Evolutionary conservation across 768 basidiomycete species (phyloP), one percentile per base, ranked within the genome.

Genomic region (Phaeolepiota aurea): DNA sequence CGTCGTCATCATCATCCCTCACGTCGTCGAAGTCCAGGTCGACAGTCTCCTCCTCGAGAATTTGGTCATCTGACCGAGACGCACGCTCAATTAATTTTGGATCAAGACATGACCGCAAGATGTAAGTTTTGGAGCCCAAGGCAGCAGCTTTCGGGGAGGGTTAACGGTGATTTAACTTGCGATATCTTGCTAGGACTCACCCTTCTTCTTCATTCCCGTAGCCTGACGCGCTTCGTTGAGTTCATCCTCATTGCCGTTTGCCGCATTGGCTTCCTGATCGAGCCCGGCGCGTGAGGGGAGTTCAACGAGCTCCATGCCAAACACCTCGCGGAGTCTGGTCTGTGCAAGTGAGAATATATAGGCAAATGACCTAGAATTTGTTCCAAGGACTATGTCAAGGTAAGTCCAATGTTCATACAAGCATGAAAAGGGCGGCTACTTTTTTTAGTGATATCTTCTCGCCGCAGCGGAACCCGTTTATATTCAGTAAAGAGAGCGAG

Each of bases 391-490:
- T 71, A 31, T 31, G 13, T 3, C n/a, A n/a, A n/a, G n/a, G n/a
- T 7, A 28, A 28, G 25, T 7, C n/a, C 25, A 28, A 7, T 7
- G 25, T 28, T 28, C 25, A 28, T 7, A 28, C n/a, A n/a, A n/a
- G 3, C 4, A 42, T 28, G 19, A 16, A 28, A 11, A 25, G 25
- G 13, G 33, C 4, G 18, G 45, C 7, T 12, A 82, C 92, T 78
- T 69, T 87, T 87, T 63, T 91, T 92, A 28, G 71, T 77, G 37
- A 93, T 86, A 30, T 94, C 90, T n/a, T 91, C 85, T 30, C 88
- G 69, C 25, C 75, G 73, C 37, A 96, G 58, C 2, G 78, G 69
- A 9, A 64, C 58, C 38, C 87, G 71, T 53, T 71, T 77, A 41
- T 84, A 77, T 55, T 94, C 90, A 3, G 67, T 70, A 57, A 91